Percentiles rank a stretch among this genome's conserved stretches.
Conservation (phyloP, 352 stramenopile genomes). For the Pythium scleroteichum region DNA sequence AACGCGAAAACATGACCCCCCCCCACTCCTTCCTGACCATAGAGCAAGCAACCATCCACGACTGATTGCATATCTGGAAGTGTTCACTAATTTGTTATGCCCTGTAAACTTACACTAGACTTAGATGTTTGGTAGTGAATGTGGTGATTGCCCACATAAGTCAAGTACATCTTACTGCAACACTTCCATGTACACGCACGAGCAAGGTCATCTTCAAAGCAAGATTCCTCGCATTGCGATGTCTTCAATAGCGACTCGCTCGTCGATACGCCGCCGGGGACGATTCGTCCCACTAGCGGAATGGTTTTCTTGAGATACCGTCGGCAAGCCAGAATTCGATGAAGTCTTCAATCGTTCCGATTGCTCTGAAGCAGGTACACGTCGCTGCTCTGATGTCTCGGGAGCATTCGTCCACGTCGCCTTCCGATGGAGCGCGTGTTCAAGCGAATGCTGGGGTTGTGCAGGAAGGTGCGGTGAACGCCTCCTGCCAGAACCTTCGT, state of each 20-base stretch:
- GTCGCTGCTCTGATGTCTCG: not conserved
- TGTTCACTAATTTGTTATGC: no score
- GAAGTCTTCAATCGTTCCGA: not conserved
- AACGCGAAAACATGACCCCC: slow-evolving; percentile 4
- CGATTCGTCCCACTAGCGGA: not conserved
- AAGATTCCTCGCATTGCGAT: slow-evolving; percentile 17
- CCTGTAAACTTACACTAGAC: no score
- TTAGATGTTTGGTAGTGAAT: not conserved
- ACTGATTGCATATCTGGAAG: no score
- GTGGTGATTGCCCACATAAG: not conserved
- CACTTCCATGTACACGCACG: not conserved
- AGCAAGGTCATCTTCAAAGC: not conserved
- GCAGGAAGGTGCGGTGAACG: not conserved
- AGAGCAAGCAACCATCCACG: no score
- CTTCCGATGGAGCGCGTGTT: not conserved
- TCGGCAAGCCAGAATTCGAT: not conserved
- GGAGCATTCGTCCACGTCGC: not conserved
- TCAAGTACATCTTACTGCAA: not conserved
- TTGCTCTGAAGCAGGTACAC: not conserved
- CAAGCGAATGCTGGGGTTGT: not conserved
- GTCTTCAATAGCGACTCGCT: slow-evolving; percentile 20
- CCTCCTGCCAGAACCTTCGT: not conserved
- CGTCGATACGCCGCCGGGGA: slow-evolving; percentile 16
- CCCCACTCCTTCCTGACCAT: not conserved
- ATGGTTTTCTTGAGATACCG: slow-evolving; percentile 4